Evolutionary conservation across 768 basidiomycete genomes (phyloP).

Genomic region (Psilocybe tampanensis): DNA sequence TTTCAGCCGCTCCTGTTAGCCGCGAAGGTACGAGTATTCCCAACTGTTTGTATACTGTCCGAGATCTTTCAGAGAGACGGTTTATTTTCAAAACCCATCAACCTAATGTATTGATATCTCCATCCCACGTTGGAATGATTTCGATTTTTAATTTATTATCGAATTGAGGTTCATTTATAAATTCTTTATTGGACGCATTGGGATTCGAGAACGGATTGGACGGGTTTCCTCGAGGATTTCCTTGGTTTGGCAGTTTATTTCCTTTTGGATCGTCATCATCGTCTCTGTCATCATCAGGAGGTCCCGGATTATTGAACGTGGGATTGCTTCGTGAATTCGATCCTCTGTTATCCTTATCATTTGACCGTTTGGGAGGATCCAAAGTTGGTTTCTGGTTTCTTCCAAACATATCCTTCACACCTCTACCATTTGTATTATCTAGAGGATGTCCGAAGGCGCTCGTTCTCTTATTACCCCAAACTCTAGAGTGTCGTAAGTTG

Average conservation of each 20-base stretch:
- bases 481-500: background rate
- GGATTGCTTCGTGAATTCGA: no score
- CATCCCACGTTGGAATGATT: constrained; percentile 34
- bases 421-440: no score
- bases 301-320: no score
- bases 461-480: background rate
- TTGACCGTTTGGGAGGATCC: no score
- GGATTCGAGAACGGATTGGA: background rate
- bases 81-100: constrained; percentile 32
- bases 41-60: constrained; percentile 24
- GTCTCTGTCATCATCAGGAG: no score
- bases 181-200: background rate
- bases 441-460: no score
- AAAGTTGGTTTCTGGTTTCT: no score
- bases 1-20: constrained; percentile 25
- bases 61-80: constrained; percentile 20
- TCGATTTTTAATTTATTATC: constrained; percentile 33
- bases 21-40: constrained; percentile 31
- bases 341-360: no score
- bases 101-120: constrained; percentile 26
- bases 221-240: background rate
- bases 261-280: background rate
- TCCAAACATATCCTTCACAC: no score
- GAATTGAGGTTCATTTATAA: constrained; percentile 23
- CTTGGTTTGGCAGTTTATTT: background rate